Conservation (phyloP, 257 asterid genomes). For the Knoxia roxburghii region DNA sequence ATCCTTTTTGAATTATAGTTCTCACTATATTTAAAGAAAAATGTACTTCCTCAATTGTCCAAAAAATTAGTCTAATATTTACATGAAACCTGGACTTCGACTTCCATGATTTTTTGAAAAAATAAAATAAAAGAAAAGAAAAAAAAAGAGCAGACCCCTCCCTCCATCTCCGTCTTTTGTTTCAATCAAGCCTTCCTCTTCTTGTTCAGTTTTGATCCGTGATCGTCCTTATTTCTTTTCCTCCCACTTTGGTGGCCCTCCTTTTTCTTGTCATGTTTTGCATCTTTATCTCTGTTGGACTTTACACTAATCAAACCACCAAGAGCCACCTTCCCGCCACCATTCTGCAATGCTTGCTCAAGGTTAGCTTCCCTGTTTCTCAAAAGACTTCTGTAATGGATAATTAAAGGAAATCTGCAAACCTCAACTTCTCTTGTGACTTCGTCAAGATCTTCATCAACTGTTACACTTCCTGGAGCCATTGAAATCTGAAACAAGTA, state of each 20-base stretch:
- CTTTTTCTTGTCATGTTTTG: constrained; percentile 27
- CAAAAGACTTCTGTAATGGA: not conserved
- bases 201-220: constrained; percentile 54
- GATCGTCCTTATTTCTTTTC: constrained; percentile 54
- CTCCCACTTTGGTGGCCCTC: constrained; percentile 30
- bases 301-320: constrained; percentile 65
- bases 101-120: no score
- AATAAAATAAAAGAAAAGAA: not conserved
- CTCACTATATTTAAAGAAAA: no score
- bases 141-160: not conserved
- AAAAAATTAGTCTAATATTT: no score
- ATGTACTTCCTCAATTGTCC: no score
- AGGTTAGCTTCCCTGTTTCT: constrained; percentile 54
- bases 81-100: no score
- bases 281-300: constrained; percentile 35
- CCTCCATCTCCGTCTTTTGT: not conserved
- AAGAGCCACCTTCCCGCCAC: constrained; percentile 36
- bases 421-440: constrained; percentile 79
- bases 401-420: constrained; percentile 9
- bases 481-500: constrained; percentile 40
- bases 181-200: constrained; percentile 34
- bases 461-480: constrained; percentile 68
- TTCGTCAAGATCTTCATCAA: constrained; percentile 78
- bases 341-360: constrained; percentile 63
- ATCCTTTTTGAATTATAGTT: no score